Evolutionary conservation across 1,284 basidiomycete species (phyloP).

Genomic region (Cerioporus squamosus): DNA sequence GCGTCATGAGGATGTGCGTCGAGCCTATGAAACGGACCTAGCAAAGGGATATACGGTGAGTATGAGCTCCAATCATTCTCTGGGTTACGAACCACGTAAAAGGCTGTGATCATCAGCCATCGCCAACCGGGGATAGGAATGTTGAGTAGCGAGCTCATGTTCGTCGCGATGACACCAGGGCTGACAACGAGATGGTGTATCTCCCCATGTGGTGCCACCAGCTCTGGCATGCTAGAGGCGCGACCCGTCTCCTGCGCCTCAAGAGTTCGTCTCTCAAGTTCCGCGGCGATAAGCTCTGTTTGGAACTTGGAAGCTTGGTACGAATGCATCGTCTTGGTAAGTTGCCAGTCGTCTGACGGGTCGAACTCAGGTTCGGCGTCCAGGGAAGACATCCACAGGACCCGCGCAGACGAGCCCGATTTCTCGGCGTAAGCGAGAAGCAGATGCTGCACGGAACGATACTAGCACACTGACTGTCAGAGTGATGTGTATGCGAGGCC

Average conservation of each 20-base stretch:
- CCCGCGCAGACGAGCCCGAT: conserved; percentile 48
- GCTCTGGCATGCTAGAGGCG: neutral
- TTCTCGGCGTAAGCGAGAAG: conserved; percentile 43
- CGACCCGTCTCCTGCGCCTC: conserved; percentile 19
- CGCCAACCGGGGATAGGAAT: conserved; percentile 21
- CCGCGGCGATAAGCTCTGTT: conserved; percentile 70
- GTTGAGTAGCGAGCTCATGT: conserved; percentile 34
- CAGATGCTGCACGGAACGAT: conserved; percentile 57
- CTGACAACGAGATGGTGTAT: conserved; percentile 71
- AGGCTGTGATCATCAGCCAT: conserved; percentile 58
- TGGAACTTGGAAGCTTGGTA: conserved; percentile 85
- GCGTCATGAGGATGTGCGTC: conserved; percentile 58
- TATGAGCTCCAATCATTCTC: neutral
- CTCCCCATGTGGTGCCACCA: conserved; percentile 21
- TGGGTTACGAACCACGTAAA: conserved; percentile 68
- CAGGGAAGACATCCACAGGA: conserved; percentile 84
- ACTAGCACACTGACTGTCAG: conserved; percentile 42
- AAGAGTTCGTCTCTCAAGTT: conserved; percentile 54
- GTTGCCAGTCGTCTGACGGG: conserved; percentile 79
- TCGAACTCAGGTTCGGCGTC: conserved; percentile 67
- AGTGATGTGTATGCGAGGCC: neutral
- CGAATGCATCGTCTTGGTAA: conserved; percentile 60
- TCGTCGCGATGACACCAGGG: conserved; percentile 78
- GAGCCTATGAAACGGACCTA: conserved; percentile 75
- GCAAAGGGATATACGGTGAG: neutral